A percentile compares a stretch with the other conserved stretches of the same genome.
These are phyloP conservation scores for Taphrina pruni DNA, from an alignment of 1,139 yeast genomes.

Conservation along the genomic window DNA sequence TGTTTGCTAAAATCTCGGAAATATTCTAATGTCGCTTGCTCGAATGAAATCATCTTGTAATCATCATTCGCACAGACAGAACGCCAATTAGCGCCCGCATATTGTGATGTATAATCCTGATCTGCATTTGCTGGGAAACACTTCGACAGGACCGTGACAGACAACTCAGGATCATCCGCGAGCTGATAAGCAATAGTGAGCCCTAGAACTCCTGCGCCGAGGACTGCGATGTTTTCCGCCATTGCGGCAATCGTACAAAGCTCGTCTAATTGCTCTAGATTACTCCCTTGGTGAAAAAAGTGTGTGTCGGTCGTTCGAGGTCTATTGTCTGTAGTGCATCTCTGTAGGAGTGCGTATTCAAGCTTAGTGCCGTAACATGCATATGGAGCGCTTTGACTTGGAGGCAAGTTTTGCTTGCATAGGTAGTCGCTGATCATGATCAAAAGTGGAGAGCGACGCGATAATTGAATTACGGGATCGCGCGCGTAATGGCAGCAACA, in stretches of 20 bases:
- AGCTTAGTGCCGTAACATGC: too few relatives aligned
- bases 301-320: too few relatives aligned
- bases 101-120: conserved; percentile 73
- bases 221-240: conserved; percentile 15
- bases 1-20: conserved; percentile 15
- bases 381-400: too few relatives aligned
- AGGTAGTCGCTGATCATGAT: neutral
- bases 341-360: too few relatives aligned
- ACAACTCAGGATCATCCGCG: conserved; percentile 55
- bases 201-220: conserved; percentile 71
- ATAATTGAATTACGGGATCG: neutral
- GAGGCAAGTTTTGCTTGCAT: too few relatives aligned
- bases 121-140: conserved; percentile 76
- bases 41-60: conserved; percentile 18
- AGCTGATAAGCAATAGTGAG: conserved; percentile 65
- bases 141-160: conserved; percentile 67
- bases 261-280: neutral
- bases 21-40: conserved; percentile 20
- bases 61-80: conserved; percentile 45
- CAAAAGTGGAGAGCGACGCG: neutral
- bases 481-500: neutral
- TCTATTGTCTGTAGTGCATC: too few relatives aligned
- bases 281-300: too few relatives aligned
- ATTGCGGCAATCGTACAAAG: neutral
- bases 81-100: conserved; percentile 67